Base-by-base conservation (phyloP, 2,329 filamentous ascomycete species). In the Biscogniauxia sp. region DNA sequence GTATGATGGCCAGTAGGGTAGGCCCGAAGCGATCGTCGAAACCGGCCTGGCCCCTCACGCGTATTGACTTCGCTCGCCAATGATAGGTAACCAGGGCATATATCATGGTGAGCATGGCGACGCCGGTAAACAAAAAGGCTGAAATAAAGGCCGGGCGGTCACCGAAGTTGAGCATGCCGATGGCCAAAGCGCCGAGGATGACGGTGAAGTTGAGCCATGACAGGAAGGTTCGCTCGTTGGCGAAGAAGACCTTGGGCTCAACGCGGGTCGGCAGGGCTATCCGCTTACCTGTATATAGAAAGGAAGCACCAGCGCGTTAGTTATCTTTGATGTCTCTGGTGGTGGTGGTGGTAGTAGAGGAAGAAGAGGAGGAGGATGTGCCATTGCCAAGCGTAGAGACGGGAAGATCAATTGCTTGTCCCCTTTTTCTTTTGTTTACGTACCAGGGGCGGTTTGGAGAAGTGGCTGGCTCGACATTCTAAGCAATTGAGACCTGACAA, bases 191-290 rank as follows among this genome's bases (percentile, higher is more conserved):
- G 73, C 95, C 95, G 64, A 99, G 90, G 78, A 99, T 94, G 74
- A 99, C 93, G 76, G 93, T 97, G 84, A 98, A 98, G 85, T 99
- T 99, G 74, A 99, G 91, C 95, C 95, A 99, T 78, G 93, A 97
- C 73, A 99, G 88, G 77, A 99, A 99, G 65, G 95, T 99, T 66
- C 95, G 92, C 81, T 99, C 95, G 84, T 99, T 99, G 80, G 95
- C 95, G 84, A 99, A 99, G 87, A 98, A 99, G 82, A 99, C 95
- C 80, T 99, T 99, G 72, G 95, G 95, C 79, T 99, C 95, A 78
- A 99, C 94, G 69, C 95, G 93, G 62, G 94, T 97, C 60, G 95
- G 95, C 66, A 99, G 92, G 72, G 95, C 94, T 76, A 99, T 98
- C 75, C 94, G 92, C 82, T 99, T 99, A 85, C 94, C 94, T 97